Base-by-base conservation (phyloP, 768 basidiomycete genomes). In the Trametes coccinea region DNA sequence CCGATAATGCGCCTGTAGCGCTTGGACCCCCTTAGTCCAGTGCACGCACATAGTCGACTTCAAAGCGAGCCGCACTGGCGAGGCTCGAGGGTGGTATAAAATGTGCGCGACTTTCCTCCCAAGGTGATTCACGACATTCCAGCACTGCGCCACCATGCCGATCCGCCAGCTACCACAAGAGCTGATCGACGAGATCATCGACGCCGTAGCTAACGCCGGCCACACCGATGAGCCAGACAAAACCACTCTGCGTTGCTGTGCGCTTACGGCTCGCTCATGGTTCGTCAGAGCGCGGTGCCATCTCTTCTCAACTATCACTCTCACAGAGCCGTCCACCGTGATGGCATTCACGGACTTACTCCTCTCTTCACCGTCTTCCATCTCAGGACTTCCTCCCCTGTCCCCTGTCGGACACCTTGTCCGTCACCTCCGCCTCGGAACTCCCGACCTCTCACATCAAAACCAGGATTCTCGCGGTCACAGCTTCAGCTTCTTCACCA, bases 151-250 rank as follows among this genome's bases (percentile, higher is more conserved):
- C 41, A n/a, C 14, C n/a, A 43, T 43, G 41, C 41, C 41, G 4
- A 43, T 16, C 13, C 41, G 2, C n/a, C 7, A 43, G 14, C 33
- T 56, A 2, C 55, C 55, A 4, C 55, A 56, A 31, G 55, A 56
- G 16, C 33, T 56, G 17, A 47, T 56, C 55, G 55, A 56, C 55
- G 44, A 46, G 11, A 47, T 56, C 31, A 56, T 56, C 45, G 55
- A 56, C 22, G 39, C 45, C 7, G 55, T 47, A 5, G 55, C 34
- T 22, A 3, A 13, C n/a, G 1, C 41, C 13, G 0, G n/a, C 41
- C 5, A 8, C 34, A 6, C 34, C 14, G 41, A 43, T 13, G 34
- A 11, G 45, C 34, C 4, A 14, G 31, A 37, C n/a, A 2, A 13
- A 3, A n/a, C 8, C n/a, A 39, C 22, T 4, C 45, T 56, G n/a